These are phyloP conservation scores for Chlorophyllum brunneum DNA, from an alignment of 768 basidiomycete species.

Conservation along the genomic window DNA sequence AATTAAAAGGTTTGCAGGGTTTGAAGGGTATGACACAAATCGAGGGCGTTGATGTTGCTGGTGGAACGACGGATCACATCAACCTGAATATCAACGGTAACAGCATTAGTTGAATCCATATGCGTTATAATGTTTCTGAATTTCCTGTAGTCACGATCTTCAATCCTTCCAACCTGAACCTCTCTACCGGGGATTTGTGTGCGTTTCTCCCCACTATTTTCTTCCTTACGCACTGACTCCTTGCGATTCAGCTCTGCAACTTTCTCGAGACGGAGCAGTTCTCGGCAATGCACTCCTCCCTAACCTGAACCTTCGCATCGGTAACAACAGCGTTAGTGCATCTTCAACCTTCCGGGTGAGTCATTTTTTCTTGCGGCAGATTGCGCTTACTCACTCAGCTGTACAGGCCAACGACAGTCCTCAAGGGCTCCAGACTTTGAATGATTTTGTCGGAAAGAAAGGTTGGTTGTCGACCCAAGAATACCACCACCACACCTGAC, in stretches of 20 bases:
- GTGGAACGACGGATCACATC: slow-evolving; percentile 58
- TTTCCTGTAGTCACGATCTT: slow-evolving; percentile 45
- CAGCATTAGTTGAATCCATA: slow-evolving; percentile 10
- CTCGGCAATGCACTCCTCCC: slow-evolving; percentile 64
- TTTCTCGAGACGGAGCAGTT: slow-evolving; percentile 44
- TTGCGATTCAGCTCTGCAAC: slow-evolving; percentile 43
- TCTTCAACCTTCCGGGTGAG: slow-evolving; percentile 48
- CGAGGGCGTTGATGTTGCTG: slow-evolving; percentile 57
- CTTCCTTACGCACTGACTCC: background rate
- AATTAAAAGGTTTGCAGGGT: slow-evolving; percentile 56
- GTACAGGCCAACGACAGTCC: slow-evolving; percentile 55
- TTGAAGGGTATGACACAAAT: slow-evolving; percentile 55
- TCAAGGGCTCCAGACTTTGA: slow-evolving; percentile 57
- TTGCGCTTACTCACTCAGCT: slow-evolving; percentile 7
- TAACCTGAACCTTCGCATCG: slow-evolving; percentile 53
- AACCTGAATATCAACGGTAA: slow-evolving; percentile 55
- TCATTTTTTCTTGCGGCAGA: slow-evolving; percentile 14
- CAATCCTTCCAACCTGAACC: slow-evolving; percentile 66
- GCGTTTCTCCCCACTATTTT: slow-evolving; percentile 19
- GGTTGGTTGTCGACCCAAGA: slow-evolving; percentile 27
- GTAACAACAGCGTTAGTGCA: slow-evolving; percentile 53
- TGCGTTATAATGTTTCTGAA: background rate
- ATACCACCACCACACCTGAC: background rate
- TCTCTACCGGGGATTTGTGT: slow-evolving; percentile 63
- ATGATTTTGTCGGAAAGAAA: slow-evolving; percentile 62